Conservation (phyloP, 805 yeast species). For the Kodamaea restingae region DNA sequence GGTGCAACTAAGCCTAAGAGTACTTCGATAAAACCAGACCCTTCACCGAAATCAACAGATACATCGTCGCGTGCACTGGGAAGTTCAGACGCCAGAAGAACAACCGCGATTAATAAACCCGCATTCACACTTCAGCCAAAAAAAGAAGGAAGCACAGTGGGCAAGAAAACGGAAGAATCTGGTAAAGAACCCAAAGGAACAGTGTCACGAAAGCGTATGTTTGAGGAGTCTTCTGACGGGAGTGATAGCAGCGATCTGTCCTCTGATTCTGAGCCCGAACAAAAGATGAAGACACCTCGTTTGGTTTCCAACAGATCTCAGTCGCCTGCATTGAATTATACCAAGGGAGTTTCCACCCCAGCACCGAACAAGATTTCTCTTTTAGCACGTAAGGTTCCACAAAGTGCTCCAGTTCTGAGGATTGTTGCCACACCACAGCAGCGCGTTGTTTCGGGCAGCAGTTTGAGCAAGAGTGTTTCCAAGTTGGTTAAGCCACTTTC, state of each 20-base stretch:
- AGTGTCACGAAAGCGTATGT: slow-evolving; percentile 8
- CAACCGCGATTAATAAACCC: background rate
- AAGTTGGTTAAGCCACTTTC: slow-evolving; percentile 1
- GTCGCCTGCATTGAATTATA: slow-evolving; percentile 4
- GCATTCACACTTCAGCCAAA: slow-evolving; percentile 1
- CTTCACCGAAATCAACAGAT: no score
- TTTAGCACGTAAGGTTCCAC: slow-evolving; percentile 1
- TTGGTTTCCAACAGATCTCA: slow-evolving; percentile 11
- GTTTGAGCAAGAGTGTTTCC: slow-evolving; percentile 7
- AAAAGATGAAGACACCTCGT: slow-evolving; percentile 19
- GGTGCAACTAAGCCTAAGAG: no score
- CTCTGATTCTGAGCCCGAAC: slow-evolving; percentile 18
- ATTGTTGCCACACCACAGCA: background rate
- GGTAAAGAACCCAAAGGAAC: background rate
- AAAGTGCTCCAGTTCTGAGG: slow-evolving; percentile 9
- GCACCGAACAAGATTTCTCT: background rate
- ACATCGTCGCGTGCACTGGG: no score
- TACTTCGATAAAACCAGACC: no score
- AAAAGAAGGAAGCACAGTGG: slow-evolving; percentile 1
- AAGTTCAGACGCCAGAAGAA: no score
- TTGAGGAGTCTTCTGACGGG: slow-evolving; percentile 14
- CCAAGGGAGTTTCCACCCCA: background rate
- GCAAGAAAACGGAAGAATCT: background rate
- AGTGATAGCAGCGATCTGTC: slow-evolving; percentile 17
- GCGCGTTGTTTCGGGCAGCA: background rate